Percentiles rank a stretch among this genome's conserved stretches.
phyloP scores from a whole-genome alignment of 2,329 filamentous ascomycete genomes.

The Ophiostoma sp. region DNA sequence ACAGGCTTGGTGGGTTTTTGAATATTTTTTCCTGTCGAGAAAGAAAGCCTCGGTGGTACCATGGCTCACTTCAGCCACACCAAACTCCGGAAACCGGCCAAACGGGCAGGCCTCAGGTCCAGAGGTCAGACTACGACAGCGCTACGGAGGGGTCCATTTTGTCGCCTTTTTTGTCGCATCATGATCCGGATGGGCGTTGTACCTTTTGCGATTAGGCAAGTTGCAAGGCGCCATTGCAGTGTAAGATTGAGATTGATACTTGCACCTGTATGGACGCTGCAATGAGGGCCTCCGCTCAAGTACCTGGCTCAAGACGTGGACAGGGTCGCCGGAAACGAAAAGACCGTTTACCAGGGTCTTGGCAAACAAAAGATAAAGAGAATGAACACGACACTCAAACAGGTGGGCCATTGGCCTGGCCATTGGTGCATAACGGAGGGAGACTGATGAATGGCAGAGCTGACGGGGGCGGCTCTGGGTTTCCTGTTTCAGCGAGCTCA shows the following conservation, averaged over 20 bases:
- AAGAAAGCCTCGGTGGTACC: conserved; percentile 1
- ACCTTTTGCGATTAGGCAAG: no score
- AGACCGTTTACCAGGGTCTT: background rate
- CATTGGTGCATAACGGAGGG: background rate
- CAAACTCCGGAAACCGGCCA: conserved; percentile 2
- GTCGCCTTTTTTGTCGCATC: background rate
- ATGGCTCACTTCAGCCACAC: conserved; percentile 20
- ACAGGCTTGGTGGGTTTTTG: background rate
- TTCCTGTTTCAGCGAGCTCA: background rate
- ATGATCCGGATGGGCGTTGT: background rate
- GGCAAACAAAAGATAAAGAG: background rate
- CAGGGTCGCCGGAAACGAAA: background rate
- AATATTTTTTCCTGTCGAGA: background rate
- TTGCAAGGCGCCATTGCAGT: no score
- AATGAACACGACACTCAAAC: background rate
- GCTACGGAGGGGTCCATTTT: background rate
- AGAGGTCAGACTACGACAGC: background rate
- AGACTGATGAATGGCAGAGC: background rate
- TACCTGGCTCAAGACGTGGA: no score
- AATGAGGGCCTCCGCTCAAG: no score
- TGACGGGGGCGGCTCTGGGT: background rate
- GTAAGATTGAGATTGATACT: no score
- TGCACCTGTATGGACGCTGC: no score
- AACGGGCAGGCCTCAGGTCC: background rate
- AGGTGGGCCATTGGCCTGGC: background rate